phyloP scores from a whole-genome alignment of 2,329 filamentous ascomycete genomes.

The Venturia carpophila region DNA sequence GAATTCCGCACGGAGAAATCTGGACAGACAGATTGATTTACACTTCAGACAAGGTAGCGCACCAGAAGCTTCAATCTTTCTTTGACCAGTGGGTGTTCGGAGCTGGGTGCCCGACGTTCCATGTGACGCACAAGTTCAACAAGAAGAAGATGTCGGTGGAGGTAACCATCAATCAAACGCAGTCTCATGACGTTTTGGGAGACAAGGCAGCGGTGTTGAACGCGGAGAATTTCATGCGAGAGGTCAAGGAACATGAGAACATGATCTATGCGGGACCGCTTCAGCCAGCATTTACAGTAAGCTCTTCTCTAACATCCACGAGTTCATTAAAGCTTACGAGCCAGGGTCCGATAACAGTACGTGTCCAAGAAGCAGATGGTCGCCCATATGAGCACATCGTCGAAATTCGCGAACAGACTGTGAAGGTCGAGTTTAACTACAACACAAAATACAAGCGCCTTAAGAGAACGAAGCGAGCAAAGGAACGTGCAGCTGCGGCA shows the following conservation, averaged over 20 bases:
- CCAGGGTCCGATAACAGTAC: conserved; percentile 78
- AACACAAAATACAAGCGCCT: conserved; percentile 98
- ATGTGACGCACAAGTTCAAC: conserved; percentile 85
- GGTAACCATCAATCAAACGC: conserved; percentile 76
- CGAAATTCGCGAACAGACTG: conserved; percentile 79
- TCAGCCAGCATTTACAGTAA: conserved; percentile 66
- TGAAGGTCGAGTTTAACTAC: conserved; percentile 90
- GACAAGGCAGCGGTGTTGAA: conserved; percentile 42
- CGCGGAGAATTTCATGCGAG: conserved; percentile 70
- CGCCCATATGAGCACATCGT: conserved; percentile 98
- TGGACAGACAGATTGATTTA: conserved; percentile 71
- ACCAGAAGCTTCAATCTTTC: conserved; percentile 79
- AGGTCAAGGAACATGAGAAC: conserved; percentile 70
- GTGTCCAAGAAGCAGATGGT: conserved; percentile 95
- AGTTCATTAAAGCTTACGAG: background rate
- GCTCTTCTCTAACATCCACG: background rate
- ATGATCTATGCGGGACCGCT: conserved; percentile 61
- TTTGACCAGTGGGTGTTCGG: conserved; percentile 90
- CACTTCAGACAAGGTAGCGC: conserved; percentile 79
- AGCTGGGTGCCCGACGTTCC: conserved; percentile 80
- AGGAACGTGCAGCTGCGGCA: conserved; percentile 62
- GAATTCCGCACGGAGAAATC: conserved; percentile 61
- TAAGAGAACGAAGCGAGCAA: conserved; percentile 76
- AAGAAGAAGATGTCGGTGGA: conserved; percentile 96
- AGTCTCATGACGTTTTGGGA: conserved; percentile 34